These are phyloP conservation scores for Collariella sp. DNA, from an alignment of 495 filamentous ascomycete genomes.

Conservation along the genomic window DNA sequence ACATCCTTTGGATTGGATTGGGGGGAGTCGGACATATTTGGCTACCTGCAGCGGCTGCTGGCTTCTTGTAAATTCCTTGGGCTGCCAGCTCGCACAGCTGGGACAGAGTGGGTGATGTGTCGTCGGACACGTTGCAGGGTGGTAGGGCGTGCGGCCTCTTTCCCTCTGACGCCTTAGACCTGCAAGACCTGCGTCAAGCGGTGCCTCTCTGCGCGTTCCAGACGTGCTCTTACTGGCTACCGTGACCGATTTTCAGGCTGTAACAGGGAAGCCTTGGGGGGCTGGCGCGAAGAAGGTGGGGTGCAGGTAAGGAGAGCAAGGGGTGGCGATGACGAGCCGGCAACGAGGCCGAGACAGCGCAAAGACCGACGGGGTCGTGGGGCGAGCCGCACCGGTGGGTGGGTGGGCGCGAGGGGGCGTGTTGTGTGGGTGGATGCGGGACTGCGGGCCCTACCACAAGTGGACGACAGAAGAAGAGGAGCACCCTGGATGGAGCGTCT, in stretches of 20 bases:
- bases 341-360: conserved; percentile 20
- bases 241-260: conserved; percentile 42
- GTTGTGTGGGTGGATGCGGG: conserved; percentile 7
- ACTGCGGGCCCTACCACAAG: conserved; percentile 7
- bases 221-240: conserved; percentile 35
- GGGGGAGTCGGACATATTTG: conserved; percentile 91
- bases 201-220: conserved; percentile 33
- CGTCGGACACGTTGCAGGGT: conserved; percentile 48
- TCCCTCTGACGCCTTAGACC: conserved; percentile 35
- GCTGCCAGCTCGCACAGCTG: conserved; percentile 46
- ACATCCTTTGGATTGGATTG: conserved; percentile 90
- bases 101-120: conserved; percentile 42
- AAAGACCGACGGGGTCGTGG: conserved; percentile 23
- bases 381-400: conserved; percentile 10
- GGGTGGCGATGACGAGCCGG: conserved; percentile 19
- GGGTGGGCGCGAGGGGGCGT: conserved; percentile 12
- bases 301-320: conserved; percentile 6
- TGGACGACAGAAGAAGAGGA: not conserved
- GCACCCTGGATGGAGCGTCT: not conserved
- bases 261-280: conserved; percentile 33
- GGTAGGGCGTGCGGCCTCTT: conserved; percentile 39
- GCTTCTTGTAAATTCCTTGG: conserved; percentile 51
- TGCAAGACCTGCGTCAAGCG: conserved; percentile 36
- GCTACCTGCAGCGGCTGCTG: conserved; percentile 57
- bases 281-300: conserved; percentile 16